Evolutionary conservation across 192 early-diverging fungal genomes (phyloP).

Genomic region (Coemansia sp.): DNA sequence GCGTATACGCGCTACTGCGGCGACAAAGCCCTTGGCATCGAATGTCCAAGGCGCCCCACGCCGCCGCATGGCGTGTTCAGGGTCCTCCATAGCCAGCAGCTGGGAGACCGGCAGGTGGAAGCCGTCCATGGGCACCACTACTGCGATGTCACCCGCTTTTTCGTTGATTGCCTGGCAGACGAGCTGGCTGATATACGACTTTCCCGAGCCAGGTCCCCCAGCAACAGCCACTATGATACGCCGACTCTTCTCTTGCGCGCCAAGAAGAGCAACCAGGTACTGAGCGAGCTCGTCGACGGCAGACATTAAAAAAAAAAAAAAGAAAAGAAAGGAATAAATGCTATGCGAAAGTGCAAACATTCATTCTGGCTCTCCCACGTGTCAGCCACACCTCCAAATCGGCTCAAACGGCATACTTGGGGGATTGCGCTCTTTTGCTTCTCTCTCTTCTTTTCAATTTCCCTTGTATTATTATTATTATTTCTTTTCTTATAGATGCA

Average conservation of each 20-base stretch:
- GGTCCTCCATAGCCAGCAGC: slow-evolving; percentile 31
- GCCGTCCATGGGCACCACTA: slow-evolving; percentile 64
- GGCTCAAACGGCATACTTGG: not conserved
- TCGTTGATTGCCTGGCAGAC: slow-evolving; percentile 20
- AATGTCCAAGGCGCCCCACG: slow-evolving; percentile 66
- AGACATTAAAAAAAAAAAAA: not conserved
- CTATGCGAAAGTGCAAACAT: not conserved
- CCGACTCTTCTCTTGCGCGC: not conserved
- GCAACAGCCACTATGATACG: slow-evolving; percentile 39
- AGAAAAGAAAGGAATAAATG: not conserved
- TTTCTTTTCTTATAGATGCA: slow-evolving; percentile 52
- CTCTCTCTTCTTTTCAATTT: slow-evolving; percentile 1
- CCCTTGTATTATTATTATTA: slow-evolving; percentile 8
- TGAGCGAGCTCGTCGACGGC: not conserved
- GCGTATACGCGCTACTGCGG: slow-evolving; percentile 22
- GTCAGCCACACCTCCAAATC: slow-evolving; percentile 1
- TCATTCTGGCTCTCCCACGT: not conserved
- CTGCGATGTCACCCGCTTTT: not conserved
- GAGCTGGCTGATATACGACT: slow-evolving; percentile 33
- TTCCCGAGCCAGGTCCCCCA: slow-evolving; percentile 41
- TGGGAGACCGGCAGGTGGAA: slow-evolving; percentile 58
- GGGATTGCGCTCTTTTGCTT: not conserved
- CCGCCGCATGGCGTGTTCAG: slow-evolving; percentile 39
- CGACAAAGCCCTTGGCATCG: slow-evolving; percentile 42
- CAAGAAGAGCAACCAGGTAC: not conserved